These are phyloP conservation scores for Inosperma sp. DNA, from an alignment of 768 basidiomycete species.

Conservation along the genomic window DNA sequence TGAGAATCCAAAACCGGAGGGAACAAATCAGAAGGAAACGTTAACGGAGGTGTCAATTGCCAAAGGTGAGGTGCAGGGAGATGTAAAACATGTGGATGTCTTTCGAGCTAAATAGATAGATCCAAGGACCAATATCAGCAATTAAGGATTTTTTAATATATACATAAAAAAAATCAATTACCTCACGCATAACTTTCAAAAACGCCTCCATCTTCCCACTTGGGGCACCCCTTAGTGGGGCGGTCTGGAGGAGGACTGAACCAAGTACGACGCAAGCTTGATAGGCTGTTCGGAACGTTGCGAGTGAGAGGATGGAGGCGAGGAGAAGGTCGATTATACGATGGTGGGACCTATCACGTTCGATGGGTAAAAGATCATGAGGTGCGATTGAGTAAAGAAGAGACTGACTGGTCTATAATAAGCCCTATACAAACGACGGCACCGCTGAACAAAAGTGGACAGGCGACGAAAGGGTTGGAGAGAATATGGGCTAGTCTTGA, in stretches of 20 bases:
- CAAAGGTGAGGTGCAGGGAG: slow-evolving; percentile 85
- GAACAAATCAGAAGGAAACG: slow-evolving; percentile 26
- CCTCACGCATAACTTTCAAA: slow-evolving; percentile 76
- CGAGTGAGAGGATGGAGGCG: slow-evolving; percentile 66
- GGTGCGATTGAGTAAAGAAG: background rate
- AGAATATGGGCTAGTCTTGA: too few species aligned
- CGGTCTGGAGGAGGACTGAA: slow-evolving; percentile 83
- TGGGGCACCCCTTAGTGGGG: slow-evolving; percentile 58
- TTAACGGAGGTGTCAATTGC: slow-evolving; percentile 67
- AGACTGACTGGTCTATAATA: background rate
- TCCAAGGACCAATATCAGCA: background rate
- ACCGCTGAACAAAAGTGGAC: too few species aligned
- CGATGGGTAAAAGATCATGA: background rate
- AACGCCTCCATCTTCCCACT: slow-evolving; percentile 78
- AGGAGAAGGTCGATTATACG: slow-evolving; percentile 79
- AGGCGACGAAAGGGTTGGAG: too few species aligned
- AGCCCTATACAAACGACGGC: too few species aligned
- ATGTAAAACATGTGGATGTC: slow-evolving; percentile 78
- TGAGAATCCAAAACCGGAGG: too few species aligned
- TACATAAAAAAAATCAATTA: slow-evolving; percentile 28
- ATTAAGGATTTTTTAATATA: background rate
- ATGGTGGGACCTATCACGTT: slow-evolving; percentile 42
- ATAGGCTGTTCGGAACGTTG: slow-evolving; percentile 83
- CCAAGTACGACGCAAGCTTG: slow-evolving; percentile 81
- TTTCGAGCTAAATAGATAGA: slow-evolving; percentile 83